phyloP scores from a whole-genome alignment of 352 stramenopile species.

The Elongisporangium senticosum region DNA sequence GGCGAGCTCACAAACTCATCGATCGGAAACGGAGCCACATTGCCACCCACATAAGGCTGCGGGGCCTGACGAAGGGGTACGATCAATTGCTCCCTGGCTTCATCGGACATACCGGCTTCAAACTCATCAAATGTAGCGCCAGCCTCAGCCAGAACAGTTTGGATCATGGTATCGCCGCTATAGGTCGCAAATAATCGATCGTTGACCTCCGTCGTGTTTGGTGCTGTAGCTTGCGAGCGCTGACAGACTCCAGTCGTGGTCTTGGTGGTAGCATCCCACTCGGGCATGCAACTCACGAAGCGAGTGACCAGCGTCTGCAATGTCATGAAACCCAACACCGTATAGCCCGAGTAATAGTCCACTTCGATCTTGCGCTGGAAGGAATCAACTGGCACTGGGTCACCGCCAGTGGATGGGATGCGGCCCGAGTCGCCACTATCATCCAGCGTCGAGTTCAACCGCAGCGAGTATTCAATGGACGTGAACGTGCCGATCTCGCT shows the following conservation, averaged over 20 bases:
- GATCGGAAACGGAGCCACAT: constrained; percentile 32
- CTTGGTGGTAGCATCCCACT: constrained; percentile 33
- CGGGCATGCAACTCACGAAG: constrained; percentile 51
- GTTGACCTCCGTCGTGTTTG: constrained; percentile 23
- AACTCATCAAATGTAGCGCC: background rate
- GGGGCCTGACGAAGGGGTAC: constrained; percentile 31
- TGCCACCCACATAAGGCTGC: constrained; percentile 29
- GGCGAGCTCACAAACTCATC: constrained; percentile 29
- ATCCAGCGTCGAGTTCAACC: constrained; percentile 38
- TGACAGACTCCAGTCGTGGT: constrained; percentile 42
- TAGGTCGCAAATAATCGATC: constrained; percentile 25
- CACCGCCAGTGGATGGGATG: constrained; percentile 18
- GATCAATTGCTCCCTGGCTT: constrained; percentile 16
- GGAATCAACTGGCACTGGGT: constrained; percentile 15
- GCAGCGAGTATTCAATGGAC: constrained; percentile 42
- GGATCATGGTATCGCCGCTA: constrained; percentile 41
- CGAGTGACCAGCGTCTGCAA: constrained; percentile 57
- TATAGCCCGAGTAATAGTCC: constrained; percentile 21
- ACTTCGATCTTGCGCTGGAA: constrained; percentile 17
- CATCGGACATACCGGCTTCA: constrained; percentile 8
- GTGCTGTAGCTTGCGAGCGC: constrained; percentile 22
- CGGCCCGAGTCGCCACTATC: constrained; percentile 8
- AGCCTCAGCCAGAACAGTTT: constrained; percentile 11
- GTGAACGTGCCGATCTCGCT: constrained; percentile 23
- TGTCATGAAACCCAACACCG: constrained; percentile 47